These are phyloP conservation scores for Asterochloris sp. DNA, from an alignment of 139 green algal species.

Conservation along the genomic window DNA sequence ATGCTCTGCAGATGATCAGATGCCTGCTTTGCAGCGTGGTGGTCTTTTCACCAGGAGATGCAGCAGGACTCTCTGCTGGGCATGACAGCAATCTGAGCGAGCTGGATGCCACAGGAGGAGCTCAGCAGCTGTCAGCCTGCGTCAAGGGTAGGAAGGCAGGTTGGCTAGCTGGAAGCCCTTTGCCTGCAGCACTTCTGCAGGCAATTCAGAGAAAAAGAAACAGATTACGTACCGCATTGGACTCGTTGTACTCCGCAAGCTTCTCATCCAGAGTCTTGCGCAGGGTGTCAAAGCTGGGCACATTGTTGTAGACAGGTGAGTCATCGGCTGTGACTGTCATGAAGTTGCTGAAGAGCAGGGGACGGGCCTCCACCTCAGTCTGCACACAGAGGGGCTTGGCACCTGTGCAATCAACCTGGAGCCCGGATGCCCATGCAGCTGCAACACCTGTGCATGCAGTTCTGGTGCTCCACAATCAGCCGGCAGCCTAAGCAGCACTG, in stretches of 20 bases:
- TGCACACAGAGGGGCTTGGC: slow-evolving; percentile 14
- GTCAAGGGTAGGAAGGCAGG: not conserved
- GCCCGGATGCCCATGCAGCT: no score
- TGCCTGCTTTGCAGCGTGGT: no score
- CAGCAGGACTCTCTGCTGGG: not conserved
- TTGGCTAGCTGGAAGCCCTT: not conserved
- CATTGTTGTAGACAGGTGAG: slow-evolving; percentile 44
- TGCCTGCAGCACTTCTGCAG: not conserved
- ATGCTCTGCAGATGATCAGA: not conserved
- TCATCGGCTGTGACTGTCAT: slow-evolving; percentile 49
- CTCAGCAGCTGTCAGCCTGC: not conserved
- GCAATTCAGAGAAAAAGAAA: slow-evolving; percentile 53
- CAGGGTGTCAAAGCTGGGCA: slow-evolving; percentile 45
- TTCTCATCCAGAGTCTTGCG: slow-evolving; percentile 72
- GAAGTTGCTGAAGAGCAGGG: slow-evolving; percentile 64
- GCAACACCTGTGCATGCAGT: no score
- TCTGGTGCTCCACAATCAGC: no score
- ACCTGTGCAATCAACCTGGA: no score
- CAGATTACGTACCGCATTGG: slow-evolving; percentile 77
- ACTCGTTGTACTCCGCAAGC: slow-evolving; percentile 87
- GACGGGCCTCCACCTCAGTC: slow-evolving; percentile 57
- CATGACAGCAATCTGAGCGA: not conserved
- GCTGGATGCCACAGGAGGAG: not conserved
- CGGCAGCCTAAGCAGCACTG: no score
- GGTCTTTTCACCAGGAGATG: not conserved